Evolutionary conservation across 805 yeast species (phyloP).

Genomic region (Wilhelminamyces savonicus): DNA sequence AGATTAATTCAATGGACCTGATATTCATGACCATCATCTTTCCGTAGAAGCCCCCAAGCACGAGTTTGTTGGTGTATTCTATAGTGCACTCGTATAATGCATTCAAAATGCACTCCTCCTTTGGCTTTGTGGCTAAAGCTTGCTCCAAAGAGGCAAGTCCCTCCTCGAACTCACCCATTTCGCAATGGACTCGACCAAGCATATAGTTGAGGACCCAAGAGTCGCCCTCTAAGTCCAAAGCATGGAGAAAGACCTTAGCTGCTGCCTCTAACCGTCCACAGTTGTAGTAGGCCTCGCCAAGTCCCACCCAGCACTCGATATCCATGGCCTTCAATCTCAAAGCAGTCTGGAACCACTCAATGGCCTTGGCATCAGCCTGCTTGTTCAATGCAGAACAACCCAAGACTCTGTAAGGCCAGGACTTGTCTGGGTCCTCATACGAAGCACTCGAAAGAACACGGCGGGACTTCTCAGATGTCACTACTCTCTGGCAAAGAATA

Average conservation of each 20-base stretch:
- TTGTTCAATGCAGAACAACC: slow-evolving; percentile 72
- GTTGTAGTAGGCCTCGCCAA: slow-evolving; percentile 91
- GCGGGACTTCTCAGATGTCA: slow-evolving; percentile 57
- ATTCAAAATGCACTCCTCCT: slow-evolving; percentile 42
- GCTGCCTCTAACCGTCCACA: slow-evolving; percentile 89
- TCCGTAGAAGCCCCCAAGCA: slow-evolving; percentile 58
- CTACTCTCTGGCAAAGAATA: slow-evolving; percentile 58
- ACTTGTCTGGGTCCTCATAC: slow-evolving; percentile 28
- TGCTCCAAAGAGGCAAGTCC: slow-evolving; percentile 45
- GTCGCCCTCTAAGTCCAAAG: slow-evolving; percentile 45
- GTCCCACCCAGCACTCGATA: slow-evolving; percentile 80
- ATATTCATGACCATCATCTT: slow-evolving; percentile 49
- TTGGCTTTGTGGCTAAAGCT: slow-evolving; percentile 38
- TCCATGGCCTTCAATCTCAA: slow-evolving; percentile 64
- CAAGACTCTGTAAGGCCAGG: slow-evolving; percentile 88
- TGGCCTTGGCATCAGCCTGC: slow-evolving; percentile 71
- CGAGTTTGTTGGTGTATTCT: slow-evolving; percentile 45
- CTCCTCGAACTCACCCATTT: slow-evolving; percentile 58
- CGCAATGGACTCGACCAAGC: slow-evolving; percentile 58
- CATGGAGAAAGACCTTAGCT: slow-evolving; percentile 68
- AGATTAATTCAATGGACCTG: slow-evolving; percentile 40
- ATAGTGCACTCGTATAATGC: slow-evolving; percentile 55
- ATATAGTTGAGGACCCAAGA: slow-evolving; percentile 63
- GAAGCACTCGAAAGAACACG: slow-evolving; percentile 31
- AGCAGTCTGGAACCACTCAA: slow-evolving; percentile 85